Conservation (phyloP, 2,329 filamentous ascomycete species). For the Colletotrichum orbiculare region DNA sequence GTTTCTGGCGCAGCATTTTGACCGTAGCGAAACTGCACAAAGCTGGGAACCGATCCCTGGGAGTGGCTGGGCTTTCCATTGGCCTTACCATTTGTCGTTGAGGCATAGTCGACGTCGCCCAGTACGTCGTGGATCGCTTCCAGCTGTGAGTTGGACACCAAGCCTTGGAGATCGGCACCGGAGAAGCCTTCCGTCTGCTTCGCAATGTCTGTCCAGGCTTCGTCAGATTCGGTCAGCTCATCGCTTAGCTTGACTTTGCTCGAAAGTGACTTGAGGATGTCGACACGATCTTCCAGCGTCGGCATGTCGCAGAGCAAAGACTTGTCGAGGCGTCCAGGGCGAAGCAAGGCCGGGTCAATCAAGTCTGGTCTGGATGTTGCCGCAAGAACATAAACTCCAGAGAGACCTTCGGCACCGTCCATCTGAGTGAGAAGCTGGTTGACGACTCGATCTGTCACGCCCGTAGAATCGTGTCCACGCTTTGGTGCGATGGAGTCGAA, state of each 20-base stretch:
- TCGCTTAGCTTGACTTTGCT: constrained; percentile 80
- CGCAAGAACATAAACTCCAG: constrained; percentile 94
- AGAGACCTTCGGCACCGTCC: constrained; percentile 96
- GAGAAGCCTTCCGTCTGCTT: constrained; percentile 87
- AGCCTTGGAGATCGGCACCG: constrained; percentile 92
- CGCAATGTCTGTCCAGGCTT: constrained; percentile 78
- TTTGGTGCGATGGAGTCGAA: constrained; percentile 99
- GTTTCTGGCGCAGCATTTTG: constrained; percentile 59
- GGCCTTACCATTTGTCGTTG: constrained; percentile 50
- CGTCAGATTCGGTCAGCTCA: constrained; percentile 68
- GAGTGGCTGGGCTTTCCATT: constrained; percentile 39
- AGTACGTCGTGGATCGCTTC: constrained; percentile 97
- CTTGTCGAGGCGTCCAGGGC: constrained; percentile 94
- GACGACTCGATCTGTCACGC: constrained; percentile 98
- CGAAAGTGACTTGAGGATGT: constrained; percentile 88
- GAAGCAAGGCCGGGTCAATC: constrained; percentile 91
- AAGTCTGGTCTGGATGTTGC: constrained; percentile 93
- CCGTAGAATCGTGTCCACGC: constrained; percentile 94
- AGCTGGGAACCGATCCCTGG: constrained; percentile 59
- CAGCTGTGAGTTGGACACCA: constrained; percentile 95
- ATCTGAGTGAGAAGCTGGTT: constrained; percentile 99
- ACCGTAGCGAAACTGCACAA: constrained; percentile 88
- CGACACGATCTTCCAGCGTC: constrained; percentile 79
- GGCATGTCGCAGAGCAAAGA: constrained; percentile 93
- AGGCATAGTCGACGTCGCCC: constrained; percentile 55